Evolutionary conservation across 2,329 filamentous ascomycete species (phyloP).

Genomic region (Pseudogymnoascus sp.): DNA sequence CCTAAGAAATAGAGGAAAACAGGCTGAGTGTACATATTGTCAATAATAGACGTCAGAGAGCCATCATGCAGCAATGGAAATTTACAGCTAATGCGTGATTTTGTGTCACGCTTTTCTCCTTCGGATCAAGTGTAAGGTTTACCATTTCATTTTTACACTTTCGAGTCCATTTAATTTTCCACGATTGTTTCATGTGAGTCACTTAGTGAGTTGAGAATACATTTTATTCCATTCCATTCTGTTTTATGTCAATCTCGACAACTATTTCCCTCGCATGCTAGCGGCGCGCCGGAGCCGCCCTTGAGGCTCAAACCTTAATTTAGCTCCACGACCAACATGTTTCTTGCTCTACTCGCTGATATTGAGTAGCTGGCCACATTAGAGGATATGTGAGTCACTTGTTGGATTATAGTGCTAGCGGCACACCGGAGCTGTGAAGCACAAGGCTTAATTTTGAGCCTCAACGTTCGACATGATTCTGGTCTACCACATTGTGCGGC

Average conservation of each 20-base stretch:
- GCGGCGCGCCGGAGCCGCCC: neutral
- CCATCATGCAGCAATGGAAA: neutral
- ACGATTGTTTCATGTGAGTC: neutral
- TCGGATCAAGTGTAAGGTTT: neutral
- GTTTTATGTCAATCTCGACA: neutral
- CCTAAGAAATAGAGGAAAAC: slow-evolving; percentile 67
- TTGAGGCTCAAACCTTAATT: neutral
- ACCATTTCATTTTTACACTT: neutral
- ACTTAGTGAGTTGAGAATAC: neutral
- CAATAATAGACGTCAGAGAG: slow-evolving; percentile 5
- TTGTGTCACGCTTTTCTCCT: neutral
- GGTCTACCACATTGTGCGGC: neutral
- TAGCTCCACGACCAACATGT: neutral
- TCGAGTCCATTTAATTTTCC: neutral
- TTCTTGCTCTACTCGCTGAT: neutral
- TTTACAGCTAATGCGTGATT: neutral
- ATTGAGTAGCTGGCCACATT: neutral
- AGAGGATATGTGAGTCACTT: neutral
- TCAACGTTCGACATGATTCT: neutral
- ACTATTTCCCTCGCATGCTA: neutral
- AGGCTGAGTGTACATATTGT: slow-evolving; percentile 9
- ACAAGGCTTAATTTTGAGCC: neutral
- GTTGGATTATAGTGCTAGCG: neutral
- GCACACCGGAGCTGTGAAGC: neutral
- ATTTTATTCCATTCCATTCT: neutral